Evolutionary conservation across 2,329 filamentous ascomycete species (phyloP).

Genomic region (Scytalidium sp.): DNA sequence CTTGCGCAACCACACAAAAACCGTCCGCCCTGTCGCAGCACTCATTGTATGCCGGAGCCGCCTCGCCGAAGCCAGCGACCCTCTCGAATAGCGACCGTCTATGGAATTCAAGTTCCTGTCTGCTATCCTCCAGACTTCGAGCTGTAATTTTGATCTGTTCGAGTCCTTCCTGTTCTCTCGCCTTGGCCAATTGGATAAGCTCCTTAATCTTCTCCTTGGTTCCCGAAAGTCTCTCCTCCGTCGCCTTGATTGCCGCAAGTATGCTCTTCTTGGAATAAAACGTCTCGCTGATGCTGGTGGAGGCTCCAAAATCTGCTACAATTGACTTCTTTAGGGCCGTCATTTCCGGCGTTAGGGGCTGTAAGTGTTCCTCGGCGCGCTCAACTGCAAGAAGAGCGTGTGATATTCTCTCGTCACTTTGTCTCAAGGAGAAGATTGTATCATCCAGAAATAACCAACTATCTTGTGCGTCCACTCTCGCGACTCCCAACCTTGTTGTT

Average conservation of each 20-base stretch:
- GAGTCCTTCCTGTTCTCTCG: constrained; percentile 1
- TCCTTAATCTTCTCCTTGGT: not conserved
- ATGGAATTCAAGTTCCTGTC: constrained; percentile 6
- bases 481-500: not conserved
- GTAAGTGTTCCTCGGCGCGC: constrained; percentile 1
- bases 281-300: not conserved
- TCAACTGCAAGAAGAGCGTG: not conserved
- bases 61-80: constrained; percentile 8
- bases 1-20: constrained; percentile 3
- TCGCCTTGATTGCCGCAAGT: not conserved
- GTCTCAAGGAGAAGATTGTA: not conserved
- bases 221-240: not conserved
- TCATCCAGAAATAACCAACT: constrained; percentile 2
- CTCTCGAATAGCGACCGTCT: constrained; percentile 5
- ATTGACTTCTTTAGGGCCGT: not conserved
- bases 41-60: constrained; percentile 7
- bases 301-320: not conserved
- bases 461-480: not conserved
- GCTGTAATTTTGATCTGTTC: constrained; percentile 3
- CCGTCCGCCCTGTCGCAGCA: constrained; percentile 7
- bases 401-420: not conserved
- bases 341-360: not conserved
- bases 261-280: not conserved
- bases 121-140: constrained; percentile 5
- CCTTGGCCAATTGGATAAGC: constrained; percentile 1